Conservation (phyloP, 306 rosid genomes). For the Senna tora region DNA sequence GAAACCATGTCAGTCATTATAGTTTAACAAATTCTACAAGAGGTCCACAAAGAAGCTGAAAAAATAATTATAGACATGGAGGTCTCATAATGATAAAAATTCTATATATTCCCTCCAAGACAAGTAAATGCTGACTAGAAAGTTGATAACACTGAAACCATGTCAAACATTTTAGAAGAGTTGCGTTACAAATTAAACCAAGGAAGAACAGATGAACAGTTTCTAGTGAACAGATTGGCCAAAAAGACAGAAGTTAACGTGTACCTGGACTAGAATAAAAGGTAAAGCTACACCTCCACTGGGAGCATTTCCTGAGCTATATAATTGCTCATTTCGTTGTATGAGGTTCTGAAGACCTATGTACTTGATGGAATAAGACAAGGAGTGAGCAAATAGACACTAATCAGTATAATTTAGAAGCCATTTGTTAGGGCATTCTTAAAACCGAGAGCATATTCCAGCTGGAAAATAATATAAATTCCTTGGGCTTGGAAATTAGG, state of each 20-base stretch:
- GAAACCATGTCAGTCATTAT: too few species aligned
- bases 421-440: slow-evolving; percentile 9
- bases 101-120: too few species aligned
- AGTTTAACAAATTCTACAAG: too few species aligned
- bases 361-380: slow-evolving; percentile 55
- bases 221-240: slow-evolving; percentile 12
- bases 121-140: neutral
- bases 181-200: neutral
- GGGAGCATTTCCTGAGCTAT: slow-evolving; percentile 83
- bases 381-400: slow-evolving; percentile 42
- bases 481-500: slow-evolving; percentile 5
- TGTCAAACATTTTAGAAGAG: neutral
- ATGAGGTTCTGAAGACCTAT: slow-evolving; percentile 91
- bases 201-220: slow-evolving; percentile 19
- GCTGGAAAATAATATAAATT: slow-evolving; percentile 18
- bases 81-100: too few species aligned
- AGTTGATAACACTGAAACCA: slow-evolving; percentile 14
- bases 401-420: neutral
- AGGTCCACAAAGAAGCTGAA: too few species aligned
- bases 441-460: slow-evolving; percentile 29
- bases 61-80: too few species aligned
- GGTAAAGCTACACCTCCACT: slow-evolving; percentile 96
- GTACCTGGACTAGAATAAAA: slow-evolving; percentile 93
- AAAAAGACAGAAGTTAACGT: slow-evolving; percentile 30
- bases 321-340: slow-evolving; percentile 87